phyloP scores from a whole-genome alignment of 2,329 filamentous ascomycete species.

The Pseudogymnoascus sp. region DNA sequence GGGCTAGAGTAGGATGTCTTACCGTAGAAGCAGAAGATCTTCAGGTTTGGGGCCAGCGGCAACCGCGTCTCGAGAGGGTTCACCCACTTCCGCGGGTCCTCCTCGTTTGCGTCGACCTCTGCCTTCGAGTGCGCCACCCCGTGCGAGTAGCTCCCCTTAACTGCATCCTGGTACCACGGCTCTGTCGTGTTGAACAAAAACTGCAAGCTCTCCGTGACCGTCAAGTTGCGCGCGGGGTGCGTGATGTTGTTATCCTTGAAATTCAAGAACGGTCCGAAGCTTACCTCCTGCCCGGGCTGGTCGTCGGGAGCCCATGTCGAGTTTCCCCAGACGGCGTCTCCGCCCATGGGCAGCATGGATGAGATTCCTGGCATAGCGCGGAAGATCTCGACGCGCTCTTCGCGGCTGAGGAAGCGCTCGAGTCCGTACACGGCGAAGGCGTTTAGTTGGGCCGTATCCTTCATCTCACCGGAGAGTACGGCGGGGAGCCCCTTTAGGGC shows the following conservation, averaged over 20 bases:
- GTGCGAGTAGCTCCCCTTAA: slow-evolving; percentile 73
- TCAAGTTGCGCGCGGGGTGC: slow-evolving; percentile 66
- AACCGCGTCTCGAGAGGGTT: slow-evolving; percentile 88
- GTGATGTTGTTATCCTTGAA: slow-evolving; percentile 66
- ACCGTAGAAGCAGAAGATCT: slow-evolving; percentile 95
- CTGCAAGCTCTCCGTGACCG: slow-evolving; percentile 65
- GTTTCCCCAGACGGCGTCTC: slow-evolving; percentile 92
- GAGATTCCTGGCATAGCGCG: slow-evolving; percentile 94
- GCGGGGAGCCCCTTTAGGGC: slow-evolving; percentile 87
- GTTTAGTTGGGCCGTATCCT: slow-evolving; percentile 93
- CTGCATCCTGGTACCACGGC: slow-evolving; percentile 73
- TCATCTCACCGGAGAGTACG: slow-evolving; percentile 93
- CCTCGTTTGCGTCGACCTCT: slow-evolving; percentile 76
- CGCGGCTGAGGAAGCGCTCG: slow-evolving; percentile 86
- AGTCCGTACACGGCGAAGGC: slow-evolving; percentile 94
- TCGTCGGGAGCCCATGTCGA: slow-evolving; percentile 84
- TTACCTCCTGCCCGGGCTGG: slow-evolving; percentile 60
- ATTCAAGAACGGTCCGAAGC: slow-evolving; percentile 76
- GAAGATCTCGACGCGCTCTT: slow-evolving; percentile 89
- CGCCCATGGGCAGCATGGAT: slow-evolving; percentile 92
- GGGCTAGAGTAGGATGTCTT: slow-evolving; percentile 10
- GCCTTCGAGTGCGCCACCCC: slow-evolving; percentile 73
- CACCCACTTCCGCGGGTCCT: slow-evolving; percentile 78
- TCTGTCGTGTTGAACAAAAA: slow-evolving; percentile 76
- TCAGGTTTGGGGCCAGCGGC: slow-evolving; percentile 79